Base-by-base conservation (phyloP, 306 rosid species). In the Cicer judaicum region DNA sequence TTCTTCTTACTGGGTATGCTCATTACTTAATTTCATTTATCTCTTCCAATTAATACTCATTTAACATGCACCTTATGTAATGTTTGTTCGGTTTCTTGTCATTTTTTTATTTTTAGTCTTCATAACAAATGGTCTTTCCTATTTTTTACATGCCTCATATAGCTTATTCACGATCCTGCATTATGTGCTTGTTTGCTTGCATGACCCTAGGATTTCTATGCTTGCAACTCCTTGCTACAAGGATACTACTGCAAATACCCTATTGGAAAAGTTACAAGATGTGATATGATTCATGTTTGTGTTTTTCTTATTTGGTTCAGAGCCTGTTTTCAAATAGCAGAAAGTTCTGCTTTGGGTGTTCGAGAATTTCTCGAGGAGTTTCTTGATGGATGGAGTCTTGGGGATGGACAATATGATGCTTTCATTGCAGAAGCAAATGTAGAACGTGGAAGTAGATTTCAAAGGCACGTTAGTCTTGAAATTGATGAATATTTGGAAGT, bases 1-100 rank as follows among this genome's bases (percentile, higher is more conserved):
- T 89, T 80, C 87, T 93, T 57, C 85, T 88, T 18, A 70, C 85
- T 14, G 96, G 96, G 98, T 92, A 87, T 64, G 73, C n/a, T 50
- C 14, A n/a, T 50, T 69, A 47, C 52, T 59, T 47, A 13, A 40
- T 52, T 41, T 39, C 47, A 68, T 65, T 2, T 63, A 69, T 74
- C 67, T 34, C 48, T 44, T 40, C 34, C 12, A 52, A 19, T 41
- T 61, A 40, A 49, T 68, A 53, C 65, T 10, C 15, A 6, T 40
- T 41, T 78, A 1, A 18, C 36, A 18, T 39, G 55, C 34, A 4
- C 49, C 5, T 53, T 50, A 8, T 48, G 39, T 7, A 5, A 53
- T 65, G 15, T 66, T 65, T 59, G 15, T 59, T 71, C 11, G 40
- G 21, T 46, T 38, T 69, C 39, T 68, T 60, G 16, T 59, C 29